A percentile compares a stretch with the other conserved stretches of the same genome.
phyloP scores from a whole-genome alignment of 768 basidiomycete genomes.

The Cyclocybe cylindracea region DNA sequence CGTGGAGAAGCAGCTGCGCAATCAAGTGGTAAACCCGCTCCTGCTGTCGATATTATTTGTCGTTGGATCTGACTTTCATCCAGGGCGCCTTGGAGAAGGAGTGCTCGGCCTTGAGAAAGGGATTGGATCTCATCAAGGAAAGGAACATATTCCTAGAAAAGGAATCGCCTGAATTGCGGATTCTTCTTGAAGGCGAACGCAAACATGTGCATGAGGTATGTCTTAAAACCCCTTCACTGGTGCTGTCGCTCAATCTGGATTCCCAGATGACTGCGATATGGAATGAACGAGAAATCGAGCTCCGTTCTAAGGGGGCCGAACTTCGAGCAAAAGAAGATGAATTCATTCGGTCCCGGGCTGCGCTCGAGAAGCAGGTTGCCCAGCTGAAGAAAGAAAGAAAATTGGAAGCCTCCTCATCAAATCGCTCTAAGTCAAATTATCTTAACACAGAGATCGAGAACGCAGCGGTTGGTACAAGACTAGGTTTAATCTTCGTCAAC shows the following conservation, averaged over 20 bases:
- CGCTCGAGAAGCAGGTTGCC: conserved; percentile 47
- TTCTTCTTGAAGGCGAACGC: conserved; percentile 37
- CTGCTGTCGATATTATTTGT: not conserved
- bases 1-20: conserved; percentile 57
- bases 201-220: conserved; percentile 41
- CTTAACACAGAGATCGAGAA: conserved; percentile 6
- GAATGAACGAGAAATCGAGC: conserved; percentile 34
- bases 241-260: not conserved
- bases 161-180: conserved; percentile 33
- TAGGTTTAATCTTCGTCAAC: not conserved
- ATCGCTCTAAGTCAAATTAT: not conserved
- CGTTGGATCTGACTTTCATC: not conserved
- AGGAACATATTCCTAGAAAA: conserved; percentile 19
- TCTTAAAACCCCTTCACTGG: not conserved
- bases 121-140: conserved; percentile 25
- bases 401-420: not conserved
- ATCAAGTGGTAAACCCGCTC: conserved; percentile 55
- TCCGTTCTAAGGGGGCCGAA: conserved; percentile 35
- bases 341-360: conserved; percentile 45
- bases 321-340: conserved; percentile 50
- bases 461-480: conserved; percentile 1
- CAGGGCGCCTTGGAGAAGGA: conserved; percentile 45
- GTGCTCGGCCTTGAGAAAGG: conserved; percentile 43
- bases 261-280: conserved; percentile 17
- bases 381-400: conserved; percentile 43